These are phyloP conservation scores for Miscanthus lutarioriparius DNA, from an alignment of 176 grass and related monocot species.

Conservation along the genomic window DNA sequence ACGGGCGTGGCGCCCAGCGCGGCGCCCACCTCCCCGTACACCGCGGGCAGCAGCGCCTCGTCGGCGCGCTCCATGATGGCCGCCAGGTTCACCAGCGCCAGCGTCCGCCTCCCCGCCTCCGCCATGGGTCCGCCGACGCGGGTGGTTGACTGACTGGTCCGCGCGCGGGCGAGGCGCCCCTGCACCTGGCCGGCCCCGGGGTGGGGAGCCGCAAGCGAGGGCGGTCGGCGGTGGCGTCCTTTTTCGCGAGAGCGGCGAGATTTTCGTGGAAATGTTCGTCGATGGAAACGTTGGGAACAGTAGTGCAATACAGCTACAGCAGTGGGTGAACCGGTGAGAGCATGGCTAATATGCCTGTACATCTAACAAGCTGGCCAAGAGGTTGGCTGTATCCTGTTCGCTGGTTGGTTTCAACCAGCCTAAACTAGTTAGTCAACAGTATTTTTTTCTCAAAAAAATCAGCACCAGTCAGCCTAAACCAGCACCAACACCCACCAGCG, in stretches of 20 bases:
- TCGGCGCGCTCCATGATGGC: constrained; percentile 91
- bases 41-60: constrained; percentile 83
- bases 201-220: background rate
- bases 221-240: too few relatives aligned
- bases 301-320: background rate
- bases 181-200: background rate
- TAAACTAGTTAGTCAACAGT: too few relatives aligned
- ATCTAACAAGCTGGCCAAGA: too few relatives aligned
- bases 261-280: background rate
- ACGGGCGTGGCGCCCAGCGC: constrained; percentile 65
- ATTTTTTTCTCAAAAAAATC: too few relatives aligned
- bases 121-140: background rate
- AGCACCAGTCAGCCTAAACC: too few relatives aligned
- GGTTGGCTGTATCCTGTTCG: too few relatives aligned
- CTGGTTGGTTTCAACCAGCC: too few relatives aligned
- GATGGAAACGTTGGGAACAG: background rate
- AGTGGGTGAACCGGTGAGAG: background rate
- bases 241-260: background rate
- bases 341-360: too few relatives aligned
- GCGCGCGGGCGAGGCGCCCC: background rate
- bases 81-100: constrained; percentile 75
- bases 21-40: constrained; percentile 82
- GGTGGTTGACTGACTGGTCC: background rate
- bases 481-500: too few relatives aligned
- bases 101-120: constrained; percentile 43